A percentile compares a stretch with the other conserved stretches of the same genome.
phyloP scores from a whole-genome alignment of 805 yeast genomes.

The Yarrowia hollandica region DNA sequence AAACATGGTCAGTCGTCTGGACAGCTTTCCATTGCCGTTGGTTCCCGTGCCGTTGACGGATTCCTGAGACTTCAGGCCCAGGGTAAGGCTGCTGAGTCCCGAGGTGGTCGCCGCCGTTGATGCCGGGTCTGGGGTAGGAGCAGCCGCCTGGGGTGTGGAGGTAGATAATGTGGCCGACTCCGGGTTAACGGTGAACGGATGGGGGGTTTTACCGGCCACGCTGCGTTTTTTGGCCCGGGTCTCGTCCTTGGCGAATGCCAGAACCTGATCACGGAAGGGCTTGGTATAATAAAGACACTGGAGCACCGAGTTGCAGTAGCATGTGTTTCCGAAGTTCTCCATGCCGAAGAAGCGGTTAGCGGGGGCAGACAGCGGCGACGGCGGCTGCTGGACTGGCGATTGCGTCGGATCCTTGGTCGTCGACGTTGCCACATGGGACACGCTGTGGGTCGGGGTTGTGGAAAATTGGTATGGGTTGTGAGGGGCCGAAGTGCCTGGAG shows the following conservation, averaged over 20 bases:
- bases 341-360: constrained; percentile 46
- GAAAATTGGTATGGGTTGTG: constrained; percentile 7
- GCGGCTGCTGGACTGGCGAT: neutral
- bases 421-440: neutral
- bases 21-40: constrained; percentile 35
- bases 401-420: neutral
- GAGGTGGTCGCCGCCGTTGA: neutral
- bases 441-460: constrained; percentile 8
- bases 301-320: constrained; percentile 89
- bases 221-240: constrained; percentile 43
- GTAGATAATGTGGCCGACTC: constrained; percentile 13
- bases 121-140: neutral
- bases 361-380: neutral
- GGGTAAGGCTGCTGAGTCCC: constrained; percentile 4
- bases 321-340: constrained; percentile 61
- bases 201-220: constrained; percentile 41
- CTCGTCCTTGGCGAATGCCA: constrained; percentile 44
- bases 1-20: constrained; percentile 12
- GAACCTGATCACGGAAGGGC: constrained; percentile 60
- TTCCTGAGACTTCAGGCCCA: constrained; percentile 17
- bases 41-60: constrained; percentile 36
- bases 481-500: neutral
- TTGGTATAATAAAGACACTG: constrained; percentile 81
- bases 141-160: neutral
- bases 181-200: constrained; percentile 40